Evolutionary conservation across 129 eudicot species (phyloP), one percentile per base, ranked within the genome.

Genomic region (Glebionis coronaria): DNA sequence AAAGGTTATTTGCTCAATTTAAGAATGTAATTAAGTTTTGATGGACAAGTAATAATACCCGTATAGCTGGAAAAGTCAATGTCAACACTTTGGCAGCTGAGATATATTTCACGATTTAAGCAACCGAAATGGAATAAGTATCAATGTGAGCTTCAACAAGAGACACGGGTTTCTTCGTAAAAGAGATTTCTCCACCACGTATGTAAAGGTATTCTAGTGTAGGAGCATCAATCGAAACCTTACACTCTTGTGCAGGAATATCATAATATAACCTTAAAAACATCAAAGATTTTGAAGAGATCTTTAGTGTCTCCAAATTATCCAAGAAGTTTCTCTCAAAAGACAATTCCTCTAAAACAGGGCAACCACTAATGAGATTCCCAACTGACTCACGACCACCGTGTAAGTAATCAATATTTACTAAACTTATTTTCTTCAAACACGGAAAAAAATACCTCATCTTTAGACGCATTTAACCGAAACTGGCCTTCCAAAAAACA

Each of bases 291-390:
- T 68, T 45, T 3, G 63, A 67, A 9, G 18, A 12, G 12, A 75
- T 31, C 63, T 67, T 50, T 59, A 60, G 23, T 0, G 14, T 50
- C 38, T 21, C 5, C 23, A 75, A 14, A 14, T 67, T 40, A 59
- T 18, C 40, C 21, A 15, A 28, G 15, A 9, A 0, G 10, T 60
- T 52, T 21, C 74, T 67, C 69, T 75, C 79, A 55, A 67, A 56
- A 59, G 35, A 67, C 63, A 75, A 47, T n/a, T 68, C 74, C 44
- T 75, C 74, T 3, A 75, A 42, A 23, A 38, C 49, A 13, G 74
- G 69, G 38, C 80, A 75, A 25, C 74, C 70, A 0, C 74, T 38
- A 15, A 75, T 11, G 56, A 75, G 25, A 68, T 75, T 75, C 13
- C 9, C 44, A 38, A 75, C 13, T 21, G 49, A 38, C 1, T 59